These are phyloP conservation scores for Rubia balearica DNA, from an alignment of 305 asterid genomes.

Conservation along the genomic window DNA sequence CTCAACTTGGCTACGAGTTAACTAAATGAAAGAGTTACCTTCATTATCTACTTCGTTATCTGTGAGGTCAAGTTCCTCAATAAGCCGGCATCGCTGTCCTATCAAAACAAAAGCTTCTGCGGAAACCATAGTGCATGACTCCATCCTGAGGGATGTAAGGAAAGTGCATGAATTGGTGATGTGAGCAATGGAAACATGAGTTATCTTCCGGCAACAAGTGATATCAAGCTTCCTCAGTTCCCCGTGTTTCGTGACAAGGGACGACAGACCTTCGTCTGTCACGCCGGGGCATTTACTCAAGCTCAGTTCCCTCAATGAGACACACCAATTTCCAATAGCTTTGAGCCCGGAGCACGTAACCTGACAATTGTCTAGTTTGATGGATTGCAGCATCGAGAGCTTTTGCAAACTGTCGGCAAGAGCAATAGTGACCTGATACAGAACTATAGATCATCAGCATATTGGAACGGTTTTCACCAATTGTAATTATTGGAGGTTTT, in stretches of 20 bases:
- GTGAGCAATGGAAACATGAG: slow-evolving; percentile 56
- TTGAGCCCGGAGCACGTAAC: slow-evolving; percentile 74
- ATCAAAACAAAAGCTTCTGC: slow-evolving; percentile 76
- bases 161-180: slow-evolving; percentile 68
- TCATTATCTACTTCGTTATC: slow-evolving; percentile 88
- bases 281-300: slow-evolving; percentile 85
- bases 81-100: slow-evolving; percentile 70
- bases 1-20: background rate
- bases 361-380: slow-evolving; percentile 78
- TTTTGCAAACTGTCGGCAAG: slow-evolving; percentile 72
- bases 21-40: slow-evolving; percentile 36
- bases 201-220: slow-evolving; percentile 88
- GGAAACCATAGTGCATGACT: slow-evolving; percentile 60
- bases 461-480: background rate
- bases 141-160: slow-evolving; percentile 82
- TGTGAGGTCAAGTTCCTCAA: slow-evolving; percentile 90
- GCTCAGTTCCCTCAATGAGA: slow-evolving; percentile 66
- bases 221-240: slow-evolving; percentile 70
- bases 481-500: background rate
- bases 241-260: slow-evolving; percentile 53
- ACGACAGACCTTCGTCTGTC: slow-evolving; percentile 82
- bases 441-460: slow-evolving; percentile 16
- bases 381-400: slow-evolving; percentile 58
- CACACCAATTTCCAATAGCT: slow-evolving; percentile 71
- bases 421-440: slow-evolving; percentile 71